A percentile compares a stretch with the other conserved stretches of the same genome.
These are phyloP conservation scores for Suillus decipiens DNA, from an alignment of 768 basidiomycete genomes.

Conservation along the genomic window DNA sequence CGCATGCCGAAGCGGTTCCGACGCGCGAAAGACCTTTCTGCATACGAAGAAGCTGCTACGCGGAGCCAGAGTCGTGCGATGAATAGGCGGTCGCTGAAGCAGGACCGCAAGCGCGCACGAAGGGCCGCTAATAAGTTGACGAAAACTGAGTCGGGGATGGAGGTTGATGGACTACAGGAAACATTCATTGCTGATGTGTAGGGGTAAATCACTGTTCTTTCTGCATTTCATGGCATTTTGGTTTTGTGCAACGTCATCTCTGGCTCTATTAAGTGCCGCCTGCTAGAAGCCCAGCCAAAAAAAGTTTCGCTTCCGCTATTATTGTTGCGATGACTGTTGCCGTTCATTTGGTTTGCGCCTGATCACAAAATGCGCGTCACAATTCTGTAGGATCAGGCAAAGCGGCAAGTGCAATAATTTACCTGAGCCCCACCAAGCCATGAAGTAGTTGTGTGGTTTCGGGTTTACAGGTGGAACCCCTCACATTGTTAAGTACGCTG, in stretches of 20 bases:
- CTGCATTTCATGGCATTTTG: not conserved
- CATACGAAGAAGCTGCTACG: constrained; percentile 52
- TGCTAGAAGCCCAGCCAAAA: not conserved
- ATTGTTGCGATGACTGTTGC: not conserved
- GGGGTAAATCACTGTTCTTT: not conserved
- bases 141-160: constrained; percentile 29
- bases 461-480: too few species aligned
- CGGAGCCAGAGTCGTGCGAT: constrained; percentile 53
- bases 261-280: not conserved
- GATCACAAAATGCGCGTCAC: not conserved
- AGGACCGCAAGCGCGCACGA: constrained; percentile 61
- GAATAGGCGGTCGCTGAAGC: constrained; percentile 59
- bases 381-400: not conserved
- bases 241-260: not conserved
- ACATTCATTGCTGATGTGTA: constrained; percentile 19
- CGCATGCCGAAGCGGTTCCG: constrained; percentile 59
- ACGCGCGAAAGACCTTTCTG: constrained; percentile 53
- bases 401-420: not conserved
- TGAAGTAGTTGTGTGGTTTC: too few species aligned
- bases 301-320: not conserved
- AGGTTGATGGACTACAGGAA: constrained; percentile 25
- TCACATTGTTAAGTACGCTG: too few species aligned
- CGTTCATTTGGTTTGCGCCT: not conserved
- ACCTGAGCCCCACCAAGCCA: too few species aligned
- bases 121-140: constrained; percentile 45